Base-by-base conservation (phyloP, 192 early-diverging fungal species). In the Gaertneriomyces semiglobifer region DNA sequence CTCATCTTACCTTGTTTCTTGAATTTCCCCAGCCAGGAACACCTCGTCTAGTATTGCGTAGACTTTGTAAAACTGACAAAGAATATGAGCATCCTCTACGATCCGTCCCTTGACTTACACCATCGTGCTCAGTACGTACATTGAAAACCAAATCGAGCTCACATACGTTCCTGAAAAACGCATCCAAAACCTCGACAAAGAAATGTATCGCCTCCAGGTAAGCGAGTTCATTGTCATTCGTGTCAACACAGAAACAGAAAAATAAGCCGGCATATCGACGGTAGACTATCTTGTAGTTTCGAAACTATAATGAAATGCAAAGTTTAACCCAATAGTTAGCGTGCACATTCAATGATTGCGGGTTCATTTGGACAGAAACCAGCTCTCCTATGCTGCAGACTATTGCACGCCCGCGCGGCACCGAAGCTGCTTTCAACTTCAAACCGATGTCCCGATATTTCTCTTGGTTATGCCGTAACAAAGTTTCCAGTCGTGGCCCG, bases 101-200 rank as follows among this genome's bases (percentile, higher is more conserved):
- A 41, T 51, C 33, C 4, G 16, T 44, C 11, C 25, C 9, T 33
- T 39, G 38, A 42, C 52, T 38, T 12, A 67, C 10, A 72, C 6
- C 48, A 38, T 62, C 39, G 44, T 43, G 11, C 11, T 70, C 41
- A 11, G 2, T 51, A 52, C 61, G 19, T 41, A 75, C 86, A 80
- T 99, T 96, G 75, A 99, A 97, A 11, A 99, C 95, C 48, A 98
- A 82, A 76, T 98, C 94, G 41, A 98, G 83, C 77, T 99, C 96
- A 72, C 95, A 98, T 5, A 99, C 97, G 58, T 98, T 99, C 41
- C 91, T 91, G 76, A 98, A 98, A 82, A 96, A 99, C 18, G 93
- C 84, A 75, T 99, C 97, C 43, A 99, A 77, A 0, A 99, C 92
- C 77, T 99, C 97, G 8, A 99, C 97, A 86, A 99, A 98, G 66